Conservation (phyloP, 106 monocot genomes). For the Apostasia shenzhenica region DNA sequence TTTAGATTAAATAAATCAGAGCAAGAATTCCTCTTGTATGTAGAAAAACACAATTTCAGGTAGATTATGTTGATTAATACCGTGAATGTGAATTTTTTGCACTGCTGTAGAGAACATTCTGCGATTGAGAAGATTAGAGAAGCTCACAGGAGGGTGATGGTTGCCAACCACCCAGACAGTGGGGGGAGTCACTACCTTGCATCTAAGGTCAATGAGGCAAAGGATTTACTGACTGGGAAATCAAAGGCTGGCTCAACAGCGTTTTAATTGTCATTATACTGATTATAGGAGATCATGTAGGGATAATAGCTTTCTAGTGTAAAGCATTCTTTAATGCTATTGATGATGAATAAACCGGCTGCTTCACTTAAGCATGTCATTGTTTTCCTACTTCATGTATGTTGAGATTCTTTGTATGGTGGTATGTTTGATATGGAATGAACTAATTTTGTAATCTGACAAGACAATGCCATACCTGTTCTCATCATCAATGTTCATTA, state of each 20-base stretch:
- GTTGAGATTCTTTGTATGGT: no score
- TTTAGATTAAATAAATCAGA: no score
- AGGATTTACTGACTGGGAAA: slow-evolving; percentile 56
- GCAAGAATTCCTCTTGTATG: no score
- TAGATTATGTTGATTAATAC: neutral
- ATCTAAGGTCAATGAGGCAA: slow-evolving; percentile 79
- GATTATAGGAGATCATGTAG: no score
- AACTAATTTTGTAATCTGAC: neutral
- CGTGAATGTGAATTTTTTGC: neutral
- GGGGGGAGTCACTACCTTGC: slow-evolving; percentile 86
- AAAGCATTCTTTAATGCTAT: no score
- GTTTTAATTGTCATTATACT: slow-evolving; percentile 13
- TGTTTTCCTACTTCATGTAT: no score
- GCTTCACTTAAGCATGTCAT: no score
- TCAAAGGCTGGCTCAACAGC: slow-evolving; percentile 27
- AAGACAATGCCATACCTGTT: slow-evolving; percentile 1
- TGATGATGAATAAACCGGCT: no score
- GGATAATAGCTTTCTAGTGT: no score
- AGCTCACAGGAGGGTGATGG: slow-evolving; percentile 80
- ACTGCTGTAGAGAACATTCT: slow-evolving; percentile 49
- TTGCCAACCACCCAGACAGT: slow-evolving; percentile 76
- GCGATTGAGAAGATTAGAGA: slow-evolving; percentile 66
- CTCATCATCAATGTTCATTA: slow-evolving; percentile 15
- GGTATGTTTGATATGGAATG: no score
- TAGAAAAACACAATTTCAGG: neutral